Conservation (phyloP, 306 rosid species). For the Sesbania bispinosa region DNA sequence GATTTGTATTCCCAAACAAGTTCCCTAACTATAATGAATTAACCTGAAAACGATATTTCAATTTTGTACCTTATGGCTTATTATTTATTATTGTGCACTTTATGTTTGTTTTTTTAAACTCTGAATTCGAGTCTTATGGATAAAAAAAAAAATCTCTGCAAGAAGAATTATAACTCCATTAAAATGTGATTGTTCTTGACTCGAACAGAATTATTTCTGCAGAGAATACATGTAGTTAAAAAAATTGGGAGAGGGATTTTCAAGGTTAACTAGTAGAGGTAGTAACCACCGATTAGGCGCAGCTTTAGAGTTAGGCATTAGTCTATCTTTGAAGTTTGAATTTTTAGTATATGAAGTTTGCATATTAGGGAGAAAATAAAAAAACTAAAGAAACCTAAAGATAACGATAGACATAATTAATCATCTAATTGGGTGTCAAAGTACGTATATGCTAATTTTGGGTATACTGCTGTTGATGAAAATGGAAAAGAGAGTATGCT, state of each 20-base stretch:
- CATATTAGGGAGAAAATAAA: not conserved
- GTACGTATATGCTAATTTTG: not conserved
- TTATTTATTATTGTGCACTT: not conserved
- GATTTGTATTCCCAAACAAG: not conserved
- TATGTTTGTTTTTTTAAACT: too few species aligned
- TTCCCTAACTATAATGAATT: not conserved
- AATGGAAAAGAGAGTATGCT: not conserved
- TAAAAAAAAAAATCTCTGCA: too few species aligned
- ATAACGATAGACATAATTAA: not conserved
- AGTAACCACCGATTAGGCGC: constrained; percentile 23
- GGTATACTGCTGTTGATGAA: not conserved
- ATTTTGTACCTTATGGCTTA: not conserved
- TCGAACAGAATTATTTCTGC: too few species aligned
- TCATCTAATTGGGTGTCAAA: not conserved
- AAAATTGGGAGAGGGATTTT: too few species aligned
- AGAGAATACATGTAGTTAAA: too few species aligned
- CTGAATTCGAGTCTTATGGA: too few species aligned
- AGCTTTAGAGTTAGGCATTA: not conserved
- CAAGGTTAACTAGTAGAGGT: not conserved
- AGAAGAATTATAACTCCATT: too few species aligned
- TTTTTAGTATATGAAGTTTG: too few species aligned
- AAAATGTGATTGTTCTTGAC: too few species aligned
- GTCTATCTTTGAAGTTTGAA: not conserved
- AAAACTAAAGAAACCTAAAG: not conserved
- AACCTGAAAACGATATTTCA: not conserved